Percentiles rank a stretch among this genome's conserved stretches.
These are phyloP conservation scores for Malassezia arunalokei DNA, from an alignment of 1,284 basidiomycete species.

Conservation along the genomic window DNA sequence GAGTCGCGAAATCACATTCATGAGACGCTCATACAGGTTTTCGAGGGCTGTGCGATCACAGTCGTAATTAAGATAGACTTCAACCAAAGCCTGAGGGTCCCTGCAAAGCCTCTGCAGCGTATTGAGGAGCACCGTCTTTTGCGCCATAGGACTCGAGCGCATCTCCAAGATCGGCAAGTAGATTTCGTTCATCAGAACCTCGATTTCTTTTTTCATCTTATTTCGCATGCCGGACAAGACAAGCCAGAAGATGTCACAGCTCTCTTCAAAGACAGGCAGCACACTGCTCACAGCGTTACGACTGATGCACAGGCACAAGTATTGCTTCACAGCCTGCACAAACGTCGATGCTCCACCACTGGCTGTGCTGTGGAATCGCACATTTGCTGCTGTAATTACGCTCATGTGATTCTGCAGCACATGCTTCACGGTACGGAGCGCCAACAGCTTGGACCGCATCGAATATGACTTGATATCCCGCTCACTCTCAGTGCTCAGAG, in stretches of 20 bases:
- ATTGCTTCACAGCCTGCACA: slow-evolving; percentile 46
- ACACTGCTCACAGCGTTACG: slow-evolving; percentile 92
- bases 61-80: slow-evolving; percentile 46
- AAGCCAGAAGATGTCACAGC: slow-evolving; percentile 97
- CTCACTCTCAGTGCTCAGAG: slow-evolving; percentile 40
- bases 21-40: slow-evolving; percentile 45
- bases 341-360: slow-evolving; percentile 43
- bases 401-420: slow-evolving; percentile 39
- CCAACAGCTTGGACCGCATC: slow-evolving; percentile 45
- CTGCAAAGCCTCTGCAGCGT: slow-evolving; percentile 35
- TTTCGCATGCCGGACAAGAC: slow-evolving; percentile 84
- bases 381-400: slow-evolving; percentile 38
- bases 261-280: slow-evolving; percentile 91
- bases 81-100: slow-evolving; percentile 43
- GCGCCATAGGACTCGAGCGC: slow-evolving; percentile 86
- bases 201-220: slow-evolving; percentile 99
- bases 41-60: slow-evolving; percentile 44
- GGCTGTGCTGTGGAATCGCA: slow-evolving; percentile 40
- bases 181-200: slow-evolving; percentile 93
- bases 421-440: slow-evolving; percentile 39
- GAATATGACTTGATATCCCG: slow-evolving; percentile 42
- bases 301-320: slow-evolving; percentile 73
- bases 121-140: slow-evolving; percentile 40
- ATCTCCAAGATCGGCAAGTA: slow-evolving; percentile 98
- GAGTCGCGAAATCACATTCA: slow-evolving; percentile 40